phyloP scores from a whole-genome alignment of 2,329 filamentous ascomycete species.

The Xylariales sp. region DNA sequence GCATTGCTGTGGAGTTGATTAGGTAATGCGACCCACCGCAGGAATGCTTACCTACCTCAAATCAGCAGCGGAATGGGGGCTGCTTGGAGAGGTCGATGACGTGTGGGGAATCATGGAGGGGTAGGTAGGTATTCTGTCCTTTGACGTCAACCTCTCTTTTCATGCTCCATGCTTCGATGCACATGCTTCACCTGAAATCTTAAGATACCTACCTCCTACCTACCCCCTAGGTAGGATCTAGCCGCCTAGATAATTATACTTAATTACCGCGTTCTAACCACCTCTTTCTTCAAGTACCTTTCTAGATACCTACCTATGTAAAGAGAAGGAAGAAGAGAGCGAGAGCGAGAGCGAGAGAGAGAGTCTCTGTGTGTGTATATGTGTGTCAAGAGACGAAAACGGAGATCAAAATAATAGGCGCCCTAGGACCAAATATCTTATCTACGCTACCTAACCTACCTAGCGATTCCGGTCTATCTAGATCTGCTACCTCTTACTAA shows the following conservation, averaged over 20 bases:
- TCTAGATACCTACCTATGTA: background rate
- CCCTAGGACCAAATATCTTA: conserved; percentile 9
- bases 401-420: background rate
- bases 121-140: conserved; percentile 20
- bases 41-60: no score
- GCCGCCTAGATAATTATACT: no score
- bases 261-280: no score
- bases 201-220: background rate
- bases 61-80: background rate
- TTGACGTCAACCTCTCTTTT: conserved; percentile 39
- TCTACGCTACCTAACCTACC: background rate
- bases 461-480: background rate
- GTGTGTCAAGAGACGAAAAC: no score
- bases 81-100: conserved; percentile 39
- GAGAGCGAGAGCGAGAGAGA: background rate
- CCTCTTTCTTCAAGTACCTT: background rate
- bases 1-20: no score
- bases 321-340: background rate
- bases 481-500: background rate
- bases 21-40: no score
- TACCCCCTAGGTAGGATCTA: background rate
- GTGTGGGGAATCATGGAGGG: conserved; percentile 41
- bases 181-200: no score
- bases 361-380: no score
- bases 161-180: no score